phyloP scores from a whole-genome alignment of 2,329 filamentous ascomycete genomes.

The Elsinoe ampelina region DNA sequence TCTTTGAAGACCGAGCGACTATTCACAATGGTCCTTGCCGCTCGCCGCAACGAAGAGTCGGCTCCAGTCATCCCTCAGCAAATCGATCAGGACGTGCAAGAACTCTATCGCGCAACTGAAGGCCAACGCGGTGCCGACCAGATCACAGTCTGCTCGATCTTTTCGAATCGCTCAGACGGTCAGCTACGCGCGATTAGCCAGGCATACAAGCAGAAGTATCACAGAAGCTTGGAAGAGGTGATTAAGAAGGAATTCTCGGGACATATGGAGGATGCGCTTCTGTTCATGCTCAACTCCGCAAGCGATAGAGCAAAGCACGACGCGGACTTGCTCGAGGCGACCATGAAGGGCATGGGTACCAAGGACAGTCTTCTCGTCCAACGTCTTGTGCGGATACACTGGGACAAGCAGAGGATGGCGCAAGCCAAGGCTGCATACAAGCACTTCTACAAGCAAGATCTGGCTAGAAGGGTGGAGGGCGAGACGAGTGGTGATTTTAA shows the following conservation, averaged over 20 bases:
- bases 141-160: constrained; percentile 66
- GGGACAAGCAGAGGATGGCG: constrained; percentile 65
- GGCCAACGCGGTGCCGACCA: constrained; percentile 64
- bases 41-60: constrained; percentile 66
- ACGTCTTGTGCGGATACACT: constrained; percentile 72
- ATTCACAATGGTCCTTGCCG: constrained; percentile 72
- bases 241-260: constrained; percentile 79
- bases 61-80: constrained; percentile 62
- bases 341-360: constrained; percentile 80
- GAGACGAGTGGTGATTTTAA: constrained; percentile 84
- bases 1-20: constrained; percentile 78
- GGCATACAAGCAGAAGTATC: constrained; percentile 65
- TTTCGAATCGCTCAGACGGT: constrained; percentile 65
- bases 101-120: constrained; percentile 69
- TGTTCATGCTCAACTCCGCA: constrained; percentile 69
- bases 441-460: constrained; percentile 56
- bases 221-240: constrained; percentile 59
- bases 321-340: constrained; percentile 69
- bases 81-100: constrained; percentile 65
- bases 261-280: constrained; percentile 79
- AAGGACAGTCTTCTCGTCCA: constrained; percentile 72
- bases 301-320: constrained; percentile 77
- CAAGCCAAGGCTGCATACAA: constrained; percentile 72
- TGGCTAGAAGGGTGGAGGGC: constrained; percentile 61
- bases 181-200: constrained; percentile 76